Percentiles rank a stretch among this genome's conserved stretches.
Evolutionary conservation across 768 basidiomycete species (phyloP).

Genomic region (Rhodotorula sphaerocarpa): DNA sequence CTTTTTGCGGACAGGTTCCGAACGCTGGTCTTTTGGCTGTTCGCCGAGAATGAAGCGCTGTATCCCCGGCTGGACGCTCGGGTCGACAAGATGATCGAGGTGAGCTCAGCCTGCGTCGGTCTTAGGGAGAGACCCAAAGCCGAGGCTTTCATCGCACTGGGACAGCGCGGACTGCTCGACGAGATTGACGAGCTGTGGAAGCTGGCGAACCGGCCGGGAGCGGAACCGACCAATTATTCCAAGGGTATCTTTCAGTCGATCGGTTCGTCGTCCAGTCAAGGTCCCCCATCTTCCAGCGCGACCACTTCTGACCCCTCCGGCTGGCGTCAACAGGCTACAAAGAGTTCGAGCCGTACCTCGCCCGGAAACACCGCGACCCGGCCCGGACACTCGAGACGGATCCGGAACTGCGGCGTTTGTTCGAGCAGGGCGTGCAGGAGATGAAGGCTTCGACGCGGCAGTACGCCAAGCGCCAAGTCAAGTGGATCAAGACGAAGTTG

Average conservation of each 20-base stretch:
- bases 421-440: slow-evolving; percentile 56
- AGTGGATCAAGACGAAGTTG: slow-evolving; percentile 86
- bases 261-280: slow-evolving; percentile 49
- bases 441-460: slow-evolving; percentile 83
- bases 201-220: slow-evolving; percentile 29
- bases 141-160: too few species aligned
- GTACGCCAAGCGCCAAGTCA: slow-evolving; percentile 83
- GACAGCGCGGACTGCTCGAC: slow-evolving; percentile 71
- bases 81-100: slow-evolving; percentile 83
- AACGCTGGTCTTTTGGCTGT: slow-evolving; percentile 84
- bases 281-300: too few species aligned
- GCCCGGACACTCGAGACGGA: slow-evolving; percentile 1
- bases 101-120: too few species aligned
- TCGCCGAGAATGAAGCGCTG: slow-evolving; percentile 59
- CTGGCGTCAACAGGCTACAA: slow-evolving; percentile 84
- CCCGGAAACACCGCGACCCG: slow-evolving; percentile 6
- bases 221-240: slow-evolving; percentile 54
- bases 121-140: too few species aligned
- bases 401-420: slow-evolving; percentile 40
- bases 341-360: slow-evolving; percentile 68
- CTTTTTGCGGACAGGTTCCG: slow-evolving; percentile 67
- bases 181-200: slow-evolving; percentile 54
- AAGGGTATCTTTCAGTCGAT: slow-evolving; percentile 90
- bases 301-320: too few species aligned
- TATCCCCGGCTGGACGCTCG: slow-evolving; percentile 64